Percentiles rank a stretch among this genome's conserved stretches.
Evolutionary conservation across 306 rosid species (phyloP).

Genomic region (Citrullus colocynthis): DNA sequence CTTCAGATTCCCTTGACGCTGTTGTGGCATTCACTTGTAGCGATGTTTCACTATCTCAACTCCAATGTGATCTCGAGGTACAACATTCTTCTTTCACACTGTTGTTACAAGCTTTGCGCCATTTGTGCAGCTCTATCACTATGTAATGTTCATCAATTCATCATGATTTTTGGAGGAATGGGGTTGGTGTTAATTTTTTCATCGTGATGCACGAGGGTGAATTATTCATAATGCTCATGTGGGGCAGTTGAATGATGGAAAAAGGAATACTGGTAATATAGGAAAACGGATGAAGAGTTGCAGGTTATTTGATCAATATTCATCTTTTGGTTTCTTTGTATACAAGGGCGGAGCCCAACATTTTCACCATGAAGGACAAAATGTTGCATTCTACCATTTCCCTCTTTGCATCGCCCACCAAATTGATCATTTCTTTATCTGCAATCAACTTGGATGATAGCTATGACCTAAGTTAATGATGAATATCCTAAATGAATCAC

Average conservation of each 20-base stretch:
- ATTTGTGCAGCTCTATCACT: neutral
- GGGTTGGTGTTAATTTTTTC: neutral
- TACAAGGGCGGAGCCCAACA: neutral
- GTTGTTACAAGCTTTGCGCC: neutral
- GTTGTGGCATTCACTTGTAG: constrained; percentile 55
- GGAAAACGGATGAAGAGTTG: neutral
- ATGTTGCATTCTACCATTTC: neutral
- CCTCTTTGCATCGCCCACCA: neutral
- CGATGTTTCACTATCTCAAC: constrained; percentile 28
- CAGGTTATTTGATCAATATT: neutral
- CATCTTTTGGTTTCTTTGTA: neutral
- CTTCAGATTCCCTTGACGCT: constrained; percentile 56
- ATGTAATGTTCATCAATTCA: neutral
- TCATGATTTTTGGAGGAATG: neutral
- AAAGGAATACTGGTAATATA: neutral
- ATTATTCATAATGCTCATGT: neutral
- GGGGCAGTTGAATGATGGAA: neutral
- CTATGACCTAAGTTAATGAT: neutral
- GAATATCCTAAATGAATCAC: neutral
- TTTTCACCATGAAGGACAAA: neutral
- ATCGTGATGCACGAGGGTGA: neutral
- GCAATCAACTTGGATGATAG: neutral
- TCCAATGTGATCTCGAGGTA: constrained; percentile 45
- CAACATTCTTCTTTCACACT: constrained; percentile 9
- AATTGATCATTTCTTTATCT: neutral